Percentiles rank a stretch among this genome's conserved stretches.
Evolutionary conservation across 1,139 yeast species (phyloP).

Genomic region (Chernovozyma aurita): DNA sequence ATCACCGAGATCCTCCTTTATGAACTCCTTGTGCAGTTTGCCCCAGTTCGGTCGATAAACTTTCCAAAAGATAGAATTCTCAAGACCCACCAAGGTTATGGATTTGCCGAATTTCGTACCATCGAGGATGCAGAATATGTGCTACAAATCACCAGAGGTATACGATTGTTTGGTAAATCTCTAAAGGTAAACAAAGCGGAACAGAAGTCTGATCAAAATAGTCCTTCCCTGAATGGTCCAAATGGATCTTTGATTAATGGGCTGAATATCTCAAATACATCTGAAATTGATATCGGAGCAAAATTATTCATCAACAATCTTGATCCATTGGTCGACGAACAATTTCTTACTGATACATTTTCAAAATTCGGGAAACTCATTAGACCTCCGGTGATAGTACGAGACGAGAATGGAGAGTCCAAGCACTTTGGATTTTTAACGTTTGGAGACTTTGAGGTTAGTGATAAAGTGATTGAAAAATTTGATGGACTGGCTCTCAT

Average conservation of each 20-base stretch:
- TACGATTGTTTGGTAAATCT: slow-evolving; percentile 60
- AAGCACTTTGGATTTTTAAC: slow-evolving; percentile 61
- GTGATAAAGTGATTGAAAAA: slow-evolving; percentile 68
- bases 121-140: slow-evolving; percentile 71
- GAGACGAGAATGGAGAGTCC: slow-evolving; percentile 50
- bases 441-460: slow-evolving; percentile 58
- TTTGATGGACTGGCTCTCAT: slow-evolving; percentile 68
- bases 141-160: slow-evolving; percentile 54
- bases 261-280: not conserved
- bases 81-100: slow-evolving; percentile 78
- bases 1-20: slow-evolving; percentile 66
- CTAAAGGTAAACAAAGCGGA: slow-evolving; percentile 57
- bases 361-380: slow-evolving; percentile 63
- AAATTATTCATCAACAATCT: slow-evolving; percentile 46
- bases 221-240: not conserved
- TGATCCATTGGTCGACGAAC: slow-evolving; percentile 64
- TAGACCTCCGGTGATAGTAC: slow-evolving; percentile 46
- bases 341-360: slow-evolving; percentile 56
- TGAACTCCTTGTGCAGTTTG: slow-evolving; percentile 82
- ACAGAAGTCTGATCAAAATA: slow-evolving; percentile 4
- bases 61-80: slow-evolving; percentile 78
- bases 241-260: not conserved
- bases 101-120: slow-evolving; percentile 71
- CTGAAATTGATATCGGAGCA: not conserved
- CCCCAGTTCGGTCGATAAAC: slow-evolving; percentile 67